Conservation (phyloP, 306 rosid genomes). For the Boehmeria nivea region DNA sequence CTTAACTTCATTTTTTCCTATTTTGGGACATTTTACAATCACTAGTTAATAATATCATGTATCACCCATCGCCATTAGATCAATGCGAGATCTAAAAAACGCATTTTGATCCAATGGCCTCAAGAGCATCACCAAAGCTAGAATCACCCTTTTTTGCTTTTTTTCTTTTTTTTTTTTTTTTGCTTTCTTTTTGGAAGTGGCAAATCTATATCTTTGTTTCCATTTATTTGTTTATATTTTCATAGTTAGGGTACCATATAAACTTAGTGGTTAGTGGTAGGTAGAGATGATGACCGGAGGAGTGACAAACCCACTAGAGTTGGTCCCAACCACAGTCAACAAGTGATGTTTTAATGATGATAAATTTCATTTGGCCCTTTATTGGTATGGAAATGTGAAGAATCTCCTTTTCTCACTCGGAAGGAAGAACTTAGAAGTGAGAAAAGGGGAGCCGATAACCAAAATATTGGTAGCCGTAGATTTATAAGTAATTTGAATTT, state of each 20-base stretch:
- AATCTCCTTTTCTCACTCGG: neutral
- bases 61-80: no score
- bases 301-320: constrained; percentile 26
- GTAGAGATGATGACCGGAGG: constrained; percentile 49
- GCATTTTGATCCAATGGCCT: no score
- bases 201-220: neutral
- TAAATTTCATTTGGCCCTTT: neutral
- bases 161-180: neutral
- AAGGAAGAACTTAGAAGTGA: no score
- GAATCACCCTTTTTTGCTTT: neutral
- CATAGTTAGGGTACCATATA: neutral
- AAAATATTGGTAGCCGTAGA: no score
- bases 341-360: constrained; percentile 6
- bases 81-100: no score
- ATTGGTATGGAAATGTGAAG: constrained; percentile 10
- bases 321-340: constrained; percentile 7
- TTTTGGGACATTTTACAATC: no score
- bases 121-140: neutral
- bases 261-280: constrained; percentile 49
- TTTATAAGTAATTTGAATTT: no score
- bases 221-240: neutral
- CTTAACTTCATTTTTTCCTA: no score
- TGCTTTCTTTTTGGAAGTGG: neutral
- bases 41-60: no score
- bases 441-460: no score